These are phyloP conservation scores for Exsudoporus floridanus DNA, from an alignment of 1,284 basidiomycete genomes.

Conservation along the genomic window DNA sequence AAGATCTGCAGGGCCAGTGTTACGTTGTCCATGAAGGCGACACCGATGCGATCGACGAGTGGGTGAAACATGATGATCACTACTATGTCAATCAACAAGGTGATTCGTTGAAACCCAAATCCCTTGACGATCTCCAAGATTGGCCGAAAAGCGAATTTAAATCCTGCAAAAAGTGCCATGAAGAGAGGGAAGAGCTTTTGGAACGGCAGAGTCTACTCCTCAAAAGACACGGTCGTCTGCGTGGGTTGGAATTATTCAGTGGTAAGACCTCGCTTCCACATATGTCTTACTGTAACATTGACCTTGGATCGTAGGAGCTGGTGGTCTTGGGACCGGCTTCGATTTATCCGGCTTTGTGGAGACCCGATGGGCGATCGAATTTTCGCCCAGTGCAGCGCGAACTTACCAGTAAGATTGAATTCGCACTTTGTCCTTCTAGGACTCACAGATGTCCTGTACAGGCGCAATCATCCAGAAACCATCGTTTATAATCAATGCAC, in stretches of 20 bases:
- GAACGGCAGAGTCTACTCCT: slow-evolving; percentile 34
- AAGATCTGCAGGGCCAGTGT: slow-evolving; percentile 49
- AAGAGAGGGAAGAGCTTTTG: slow-evolving; percentile 31
- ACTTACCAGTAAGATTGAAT: slow-evolving; percentile 51
- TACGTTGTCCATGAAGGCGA: slow-evolving; percentile 38
- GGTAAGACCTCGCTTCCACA: slow-evolving; percentile 39
- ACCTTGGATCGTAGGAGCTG: slow-evolving; percentile 50
- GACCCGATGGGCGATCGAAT: slow-evolving; percentile 67
- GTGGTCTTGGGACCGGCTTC: slow-evolving; percentile 66
- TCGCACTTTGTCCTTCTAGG: background rate
- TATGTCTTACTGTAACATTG: slow-evolving; percentile 4
- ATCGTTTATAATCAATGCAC: slow-evolving; percentile 64
- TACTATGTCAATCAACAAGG: slow-evolving; percentile 49
- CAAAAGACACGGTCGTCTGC: slow-evolving; percentile 42
- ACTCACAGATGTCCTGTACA: slow-evolving; percentile 29
- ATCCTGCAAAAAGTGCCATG: slow-evolving; percentile 42
- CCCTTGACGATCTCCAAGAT: slow-evolving; percentile 30
- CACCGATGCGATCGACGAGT: slow-evolving; percentile 40
- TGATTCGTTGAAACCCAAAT: slow-evolving; percentile 14
- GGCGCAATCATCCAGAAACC: slow-evolving; percentile 56
- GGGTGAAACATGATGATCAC: slow-evolving; percentile 52
- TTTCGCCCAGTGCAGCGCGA: slow-evolving; percentile 56
- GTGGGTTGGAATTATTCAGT: slow-evolving; percentile 62
- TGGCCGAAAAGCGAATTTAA: slow-evolving; percentile 32
- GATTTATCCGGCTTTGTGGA: slow-evolving; percentile 57